Evolutionary conservation across 2,329 filamentous ascomycete species (phyloP).

Genomic region (Bimuria novae-zelandiae): DNA sequence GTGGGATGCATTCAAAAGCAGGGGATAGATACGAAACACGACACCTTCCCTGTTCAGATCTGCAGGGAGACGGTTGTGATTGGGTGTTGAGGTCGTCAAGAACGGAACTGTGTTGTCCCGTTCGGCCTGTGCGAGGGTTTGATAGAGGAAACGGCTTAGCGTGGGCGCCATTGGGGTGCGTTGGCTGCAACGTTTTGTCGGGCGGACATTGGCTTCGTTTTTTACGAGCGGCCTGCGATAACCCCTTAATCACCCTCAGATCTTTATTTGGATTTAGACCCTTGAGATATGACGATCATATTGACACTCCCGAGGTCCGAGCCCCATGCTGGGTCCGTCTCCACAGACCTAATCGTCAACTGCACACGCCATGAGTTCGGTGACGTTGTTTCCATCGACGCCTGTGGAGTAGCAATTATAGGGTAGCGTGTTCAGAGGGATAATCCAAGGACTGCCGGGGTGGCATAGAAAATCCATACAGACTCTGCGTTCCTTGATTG

Average conservation of each 20-base stretch:
- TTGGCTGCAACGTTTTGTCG: neutral
- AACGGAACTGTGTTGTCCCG: slow-evolving; percentile 10
- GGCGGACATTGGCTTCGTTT: slow-evolving; percentile 5
- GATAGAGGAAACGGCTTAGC: neutral
- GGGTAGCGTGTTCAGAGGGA: no score
- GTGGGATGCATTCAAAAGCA: slow-evolving; percentile 21
- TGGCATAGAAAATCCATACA: no score
- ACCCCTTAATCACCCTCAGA: slow-evolving; percentile 8
- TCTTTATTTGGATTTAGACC: slow-evolving; percentile 4
- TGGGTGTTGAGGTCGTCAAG: neutral
- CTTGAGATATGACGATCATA: slow-evolving; percentile 1
- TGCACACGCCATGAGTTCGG: slow-evolving; percentile 5
- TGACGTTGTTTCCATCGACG: no score
- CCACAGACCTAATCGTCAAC: neutral
- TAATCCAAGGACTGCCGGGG: no score
- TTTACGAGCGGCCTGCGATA: slow-evolving; percentile 3
- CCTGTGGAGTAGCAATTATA: no score
- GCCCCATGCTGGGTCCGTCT: slow-evolving; percentile 1
- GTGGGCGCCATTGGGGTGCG: neutral
- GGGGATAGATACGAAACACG: slow-evolving; percentile 32
- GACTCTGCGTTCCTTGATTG: no score
- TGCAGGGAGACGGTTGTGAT: slow-evolving; percentile 7
- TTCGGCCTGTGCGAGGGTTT: neutral
- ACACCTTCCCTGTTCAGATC: slow-evolving; percentile 13
- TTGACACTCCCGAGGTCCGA: neutral